These are phyloP conservation scores for Jamesozyma rosinii DNA, from an alignment of 805 yeast species.

Conservation along the genomic window DNA sequence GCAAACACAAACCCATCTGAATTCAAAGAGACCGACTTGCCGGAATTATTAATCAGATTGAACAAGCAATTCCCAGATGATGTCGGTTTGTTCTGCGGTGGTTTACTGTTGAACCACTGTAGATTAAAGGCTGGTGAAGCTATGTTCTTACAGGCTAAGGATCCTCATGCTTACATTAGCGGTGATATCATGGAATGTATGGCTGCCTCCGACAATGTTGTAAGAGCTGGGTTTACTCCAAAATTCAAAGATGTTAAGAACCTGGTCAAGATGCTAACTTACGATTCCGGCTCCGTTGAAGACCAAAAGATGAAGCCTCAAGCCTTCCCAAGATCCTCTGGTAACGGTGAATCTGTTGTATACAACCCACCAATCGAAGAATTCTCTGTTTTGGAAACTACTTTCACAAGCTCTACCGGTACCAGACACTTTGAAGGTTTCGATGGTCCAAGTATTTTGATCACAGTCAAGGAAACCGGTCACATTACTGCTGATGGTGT, in stretches of 20 bases:
- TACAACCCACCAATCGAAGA: constrained; percentile 97
- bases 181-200: constrained; percentile 98
- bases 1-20: constrained; percentile 50
- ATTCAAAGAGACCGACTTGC: constrained; percentile 46
- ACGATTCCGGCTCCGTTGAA: constrained; percentile 77
- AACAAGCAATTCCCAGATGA: constrained; percentile 87
- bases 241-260: constrained; percentile 92
- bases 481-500: constrained; percentile 36
- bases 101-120: constrained; percentile 84
- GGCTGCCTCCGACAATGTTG: constrained; percentile 99
- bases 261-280: constrained; percentile 84
- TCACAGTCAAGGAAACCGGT: constrained; percentile 78
- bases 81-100: constrained; percentile 92
- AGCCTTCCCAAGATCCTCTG: constrained; percentile 42
- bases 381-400: constrained; percentile 84
- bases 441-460: constrained; percentile 80
- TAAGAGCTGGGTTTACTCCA: constrained; percentile 98
- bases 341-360: constrained; percentile 56
- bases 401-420: constrained; percentile 40
- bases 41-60: constrained; percentile 66
- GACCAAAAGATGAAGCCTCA: constrained; percentile 82
- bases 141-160: constrained; percentile 91
- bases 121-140: constrained; percentile 82
- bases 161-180: constrained; percentile 93
- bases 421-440: constrained; percentile 50